phyloP scores from a whole-genome alignment of 2,329 filamentous ascomycete genomes.

The Metarhizium anisopliae region DNA sequence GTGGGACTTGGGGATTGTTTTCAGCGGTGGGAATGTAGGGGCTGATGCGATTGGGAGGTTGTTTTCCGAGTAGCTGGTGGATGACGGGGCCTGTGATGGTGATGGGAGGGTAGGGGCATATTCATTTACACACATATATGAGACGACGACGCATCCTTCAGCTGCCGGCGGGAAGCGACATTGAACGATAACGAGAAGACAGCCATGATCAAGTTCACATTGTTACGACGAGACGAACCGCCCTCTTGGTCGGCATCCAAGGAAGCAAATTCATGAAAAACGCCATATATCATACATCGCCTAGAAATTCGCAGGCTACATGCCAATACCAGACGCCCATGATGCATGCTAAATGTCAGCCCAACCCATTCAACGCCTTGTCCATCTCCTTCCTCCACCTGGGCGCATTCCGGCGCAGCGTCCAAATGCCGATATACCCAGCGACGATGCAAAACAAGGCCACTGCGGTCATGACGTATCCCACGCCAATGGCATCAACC shows the following conservation, averaged over 20 bases:
- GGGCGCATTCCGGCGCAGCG: conserved; percentile 50
- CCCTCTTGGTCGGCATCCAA: neutral
- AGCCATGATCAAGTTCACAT: too few species aligned
- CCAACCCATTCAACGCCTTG: conserved; percentile 22
- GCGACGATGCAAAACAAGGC: conserved; percentile 46
- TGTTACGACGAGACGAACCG: neutral
- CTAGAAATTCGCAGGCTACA: neutral
- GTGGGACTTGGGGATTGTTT: conserved; percentile 59
- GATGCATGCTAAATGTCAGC: neutral
- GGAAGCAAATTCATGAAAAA: too few species aligned
- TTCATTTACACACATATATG: neutral
- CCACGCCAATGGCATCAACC: conserved; percentile 61
- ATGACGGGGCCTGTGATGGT: neutral
- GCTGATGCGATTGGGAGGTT: conserved; percentile 44
- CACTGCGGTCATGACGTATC: conserved; percentile 62
- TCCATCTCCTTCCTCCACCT: conserved; percentile 60
- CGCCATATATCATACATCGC: too few species aligned
- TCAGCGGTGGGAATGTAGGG: conserved; percentile 52
- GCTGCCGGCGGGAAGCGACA: too few species aligned
- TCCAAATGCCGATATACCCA: conserved; percentile 48
- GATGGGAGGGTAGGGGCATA: neutral
- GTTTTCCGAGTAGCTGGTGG: conserved; percentile 21
- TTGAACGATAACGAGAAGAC: too few species aligned
- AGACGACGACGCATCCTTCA: too few species aligned
- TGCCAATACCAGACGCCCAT: neutral